A percentile compares a stretch with the other conserved stretches of the same genome.
Evolutionary conservation across 768 basidiomycete genomes (phyloP).

Genomic region (Suillus paluster): DNA sequence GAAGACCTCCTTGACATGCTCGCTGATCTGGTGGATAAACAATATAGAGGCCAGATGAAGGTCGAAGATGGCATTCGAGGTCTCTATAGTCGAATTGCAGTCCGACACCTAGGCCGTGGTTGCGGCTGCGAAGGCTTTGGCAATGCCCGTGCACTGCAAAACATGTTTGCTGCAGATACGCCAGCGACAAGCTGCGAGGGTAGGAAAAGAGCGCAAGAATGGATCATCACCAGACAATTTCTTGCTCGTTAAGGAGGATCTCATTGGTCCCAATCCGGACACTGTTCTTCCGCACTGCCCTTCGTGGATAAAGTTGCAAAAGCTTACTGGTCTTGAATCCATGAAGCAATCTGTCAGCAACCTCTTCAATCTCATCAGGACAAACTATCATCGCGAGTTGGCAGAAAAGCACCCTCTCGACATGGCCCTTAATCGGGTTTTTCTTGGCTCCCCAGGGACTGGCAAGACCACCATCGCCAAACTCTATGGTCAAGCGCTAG

Average conservation of each 20-base stretch:
- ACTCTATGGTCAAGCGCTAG: conserved; percentile 61
- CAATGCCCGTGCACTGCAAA: conserved; percentile 60
- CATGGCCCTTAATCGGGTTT: conserved; percentile 60
- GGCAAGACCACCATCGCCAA: conserved; percentile 70
- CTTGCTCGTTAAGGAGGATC: conserved; percentile 49
- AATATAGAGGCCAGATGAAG: conserved; percentile 49
- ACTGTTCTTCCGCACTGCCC: conserved; percentile 43
- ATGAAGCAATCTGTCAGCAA: conserved; percentile 56
- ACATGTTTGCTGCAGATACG: conserved; percentile 45
- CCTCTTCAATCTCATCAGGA: conserved; percentile 45
- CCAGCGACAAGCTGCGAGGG: conserved; percentile 52
- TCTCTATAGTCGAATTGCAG: conserved; percentile 49
- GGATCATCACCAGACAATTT: conserved; percentile 51
- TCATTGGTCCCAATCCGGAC: conserved; percentile 65
- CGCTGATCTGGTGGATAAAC: conserved; percentile 44
- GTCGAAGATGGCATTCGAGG: conserved; percentile 38
- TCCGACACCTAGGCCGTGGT: conserved; percentile 56
- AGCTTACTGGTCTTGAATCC: conserved; percentile 50
- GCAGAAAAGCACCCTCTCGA: conserved; percentile 49
- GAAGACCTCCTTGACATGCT: conserved; percentile 56
- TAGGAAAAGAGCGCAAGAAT: conserved; percentile 41
- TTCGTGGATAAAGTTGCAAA: conserved; percentile 53
- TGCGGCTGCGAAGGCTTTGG: conserved; percentile 60
- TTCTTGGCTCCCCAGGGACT: conserved; percentile 67
- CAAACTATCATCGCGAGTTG: conserved; percentile 60